These are phyloP conservation scores for Apostasia shenzhenica DNA, from an alignment of 106 monocot species.

Conservation along the genomic window DNA sequence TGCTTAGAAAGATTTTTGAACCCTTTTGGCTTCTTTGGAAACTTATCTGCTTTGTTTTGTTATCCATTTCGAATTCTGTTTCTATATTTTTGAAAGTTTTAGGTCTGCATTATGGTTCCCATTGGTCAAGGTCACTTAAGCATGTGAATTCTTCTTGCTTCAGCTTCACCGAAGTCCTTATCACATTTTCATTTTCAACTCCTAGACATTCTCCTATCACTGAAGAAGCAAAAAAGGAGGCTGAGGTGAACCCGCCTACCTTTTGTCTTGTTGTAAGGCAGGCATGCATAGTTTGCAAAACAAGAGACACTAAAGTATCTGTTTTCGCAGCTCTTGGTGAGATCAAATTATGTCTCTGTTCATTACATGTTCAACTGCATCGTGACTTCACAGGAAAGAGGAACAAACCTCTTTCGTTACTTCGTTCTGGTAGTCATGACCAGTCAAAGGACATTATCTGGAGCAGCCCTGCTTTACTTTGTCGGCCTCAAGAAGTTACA, in stretches of 20 bases:
- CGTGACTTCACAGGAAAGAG: conserved; percentile 6
- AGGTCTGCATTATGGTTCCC: background rate
- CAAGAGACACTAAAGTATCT: conserved; percentile 15
- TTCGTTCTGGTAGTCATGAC: background rate
- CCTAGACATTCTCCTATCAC: conserved; percentile 1
- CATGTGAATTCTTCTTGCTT: conserved; percentile 11
- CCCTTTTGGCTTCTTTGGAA: conserved; percentile 30
- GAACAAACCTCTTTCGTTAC: conserved; percentile 14
- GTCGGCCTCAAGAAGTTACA: conserved; percentile 7
- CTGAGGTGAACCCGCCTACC: conserved; percentile 14
- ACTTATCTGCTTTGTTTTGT: conserved; percentile 25
- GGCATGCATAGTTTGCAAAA: conserved; percentile 20
- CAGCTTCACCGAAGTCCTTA: conserved; percentile 37
- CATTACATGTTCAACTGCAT: conserved; percentile 6
- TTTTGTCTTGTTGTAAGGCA: conserved; percentile 36
- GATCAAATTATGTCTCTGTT: conserved; percentile 25
- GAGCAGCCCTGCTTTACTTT: conserved; percentile 38
- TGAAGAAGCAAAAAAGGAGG: conserved; percentile 2
- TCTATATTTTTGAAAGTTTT: conserved; percentile 8
- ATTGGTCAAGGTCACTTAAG: conserved; percentile 4
- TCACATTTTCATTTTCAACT: conserved; percentile 25
- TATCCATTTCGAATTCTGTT: conserved; percentile 3
- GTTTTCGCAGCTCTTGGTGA: conserved; percentile 34
- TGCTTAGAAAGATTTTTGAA: conserved; percentile 21
- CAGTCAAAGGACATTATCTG: conserved; percentile 33